Base-by-base conservation (phyloP, 768 basidiomycete genomes). In the Chalciporus piperatus region DNA sequence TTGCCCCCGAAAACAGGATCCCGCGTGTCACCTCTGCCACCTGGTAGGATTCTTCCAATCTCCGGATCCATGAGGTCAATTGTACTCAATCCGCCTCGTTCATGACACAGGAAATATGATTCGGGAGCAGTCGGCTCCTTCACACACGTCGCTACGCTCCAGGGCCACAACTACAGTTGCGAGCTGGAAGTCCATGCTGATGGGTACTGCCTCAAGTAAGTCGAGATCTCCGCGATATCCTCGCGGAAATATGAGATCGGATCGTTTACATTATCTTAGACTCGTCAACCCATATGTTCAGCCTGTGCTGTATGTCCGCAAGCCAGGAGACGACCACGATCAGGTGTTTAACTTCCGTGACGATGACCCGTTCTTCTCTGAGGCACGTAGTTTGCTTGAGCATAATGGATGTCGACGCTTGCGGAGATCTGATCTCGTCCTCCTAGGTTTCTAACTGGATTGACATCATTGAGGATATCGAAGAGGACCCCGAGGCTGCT, bases 171-270 rank as follows among this genome's bases (percentile, higher is more conserved):
- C 66, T 98, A 98, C 72, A 91, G 91, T 62, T 97, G 93, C 66
- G 94, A 96, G 74, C 76, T 98, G 38, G 94, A 96, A 66, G 85
- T 96, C 38, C 92, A 87, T 71, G 92, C 92, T 39, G 96, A 98
- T 67, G 96, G 96, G 8, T 97, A 92, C 73, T 83, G 75, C 60
- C 76, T 92, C 55, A 92, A 89, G 89, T 89, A 57, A 51, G 77
- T 64, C 20, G 35, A 30, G 27, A 39, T 23, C 28, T 41, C 49
- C 47, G 56, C 35, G 47, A 41, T 9, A 32, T 32, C 11, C 32
- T 32, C 12, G 12, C 11, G 2, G 32, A 32, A 32, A 13, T 32
- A 55, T 43, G 54, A 52, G 44, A 11, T 42, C 11, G 14, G 22
- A 51, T 52, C 25, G 19, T 35, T 58, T 32, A 52, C 44, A 30